A percentile compares a stretch with the other conserved stretches of the same genome.
Conservation (phyloP, 2,329 filamentous ascomycete species). For the Fusarium sp. region DNA sequence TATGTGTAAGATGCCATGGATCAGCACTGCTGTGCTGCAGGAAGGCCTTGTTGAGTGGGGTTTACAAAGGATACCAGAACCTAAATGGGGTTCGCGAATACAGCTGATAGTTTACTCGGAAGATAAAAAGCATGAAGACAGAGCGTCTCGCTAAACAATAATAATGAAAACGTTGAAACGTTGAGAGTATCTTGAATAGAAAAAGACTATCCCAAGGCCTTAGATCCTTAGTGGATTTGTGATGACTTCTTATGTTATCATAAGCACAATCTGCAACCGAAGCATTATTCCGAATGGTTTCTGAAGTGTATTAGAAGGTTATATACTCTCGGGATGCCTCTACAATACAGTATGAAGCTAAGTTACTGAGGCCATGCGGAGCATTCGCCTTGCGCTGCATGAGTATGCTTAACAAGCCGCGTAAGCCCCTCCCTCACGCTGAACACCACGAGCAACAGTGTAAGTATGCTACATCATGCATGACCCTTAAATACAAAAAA, state of each 20-base stretch:
- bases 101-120: conserved; percentile 17
- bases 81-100: conserved; percentile 19
- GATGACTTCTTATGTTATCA: background rate
- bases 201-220: background rate
- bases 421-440: background rate
- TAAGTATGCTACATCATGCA: conserved; percentile 7
- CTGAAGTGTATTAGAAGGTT: background rate
- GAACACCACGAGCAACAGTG: conserved; percentile 10
- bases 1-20: conserved; percentile 15
- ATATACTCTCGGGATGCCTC: background rate
- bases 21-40: background rate
- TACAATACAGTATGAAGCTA: background rate
- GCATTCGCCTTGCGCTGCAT: background rate
- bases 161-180: conserved; percentile 23
- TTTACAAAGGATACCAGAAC: conserved; percentile 40
- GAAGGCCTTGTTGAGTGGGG: background rate
- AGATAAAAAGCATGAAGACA: conserved; percentile 9
- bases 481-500: conserved; percentile 24
- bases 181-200: background rate
- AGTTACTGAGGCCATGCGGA: background rate
- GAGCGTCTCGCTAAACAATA: conserved; percentile 11
- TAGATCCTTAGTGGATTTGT: background rate
- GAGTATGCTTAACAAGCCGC: background rate
- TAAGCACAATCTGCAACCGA: background rate
- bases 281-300: background rate